Evolutionary conservation across 2,329 filamentous ascomycete genomes (phyloP), one percentile per base, ranked within the genome.

Genomic region (Botrytis sinoallii): DNA sequence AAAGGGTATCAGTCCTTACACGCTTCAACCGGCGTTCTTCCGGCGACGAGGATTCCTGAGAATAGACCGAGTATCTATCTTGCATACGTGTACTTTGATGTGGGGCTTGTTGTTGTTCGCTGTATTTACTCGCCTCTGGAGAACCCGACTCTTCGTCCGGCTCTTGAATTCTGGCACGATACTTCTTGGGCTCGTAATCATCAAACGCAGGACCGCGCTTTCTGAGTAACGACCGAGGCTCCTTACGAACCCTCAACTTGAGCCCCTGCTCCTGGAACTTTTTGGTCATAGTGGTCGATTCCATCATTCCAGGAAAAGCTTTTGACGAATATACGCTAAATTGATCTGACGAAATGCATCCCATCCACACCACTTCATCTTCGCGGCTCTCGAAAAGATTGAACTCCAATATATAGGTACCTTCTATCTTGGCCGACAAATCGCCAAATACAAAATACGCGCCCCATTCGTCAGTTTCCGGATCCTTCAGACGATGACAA

Each of bases 361-460:
- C 77, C 65, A 82, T 75, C 64, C 78, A 76, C 64, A 70, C 55
- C 63, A 74, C 77, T 20, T 76, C 73, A 12, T 74, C 68, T 59
- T 83, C 80, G 75, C 82, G 85, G 83, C 93, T 89, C 81, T 95
- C 92, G 82, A 92, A 95, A 22, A 97, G 86, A 67, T 89, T 91
- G 81, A 97, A 97, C 72, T 90, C 88, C 57, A 97, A 86, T 52
- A 91, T 87, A 80, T 90, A 95, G 32, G 85, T 86, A 44, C 94
- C 94, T 78, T 92, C 89, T 38, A 90, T 85, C 80, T 92, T 92
- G 75, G 95, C 90, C 0, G 93, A 96, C 35, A 97, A 85, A 82
- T 97, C 94, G 8, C 92, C 92, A 82, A 97, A 97, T n/a, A 97
- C 91, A 79, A 97, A 97, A 83, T 94, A 97, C 0, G 91, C 93